Evolutionary conservation across 208 protist species (phyloP), one percentile per base, ranked within the genome.

Genomic region (Crithidia bombi): DNA sequence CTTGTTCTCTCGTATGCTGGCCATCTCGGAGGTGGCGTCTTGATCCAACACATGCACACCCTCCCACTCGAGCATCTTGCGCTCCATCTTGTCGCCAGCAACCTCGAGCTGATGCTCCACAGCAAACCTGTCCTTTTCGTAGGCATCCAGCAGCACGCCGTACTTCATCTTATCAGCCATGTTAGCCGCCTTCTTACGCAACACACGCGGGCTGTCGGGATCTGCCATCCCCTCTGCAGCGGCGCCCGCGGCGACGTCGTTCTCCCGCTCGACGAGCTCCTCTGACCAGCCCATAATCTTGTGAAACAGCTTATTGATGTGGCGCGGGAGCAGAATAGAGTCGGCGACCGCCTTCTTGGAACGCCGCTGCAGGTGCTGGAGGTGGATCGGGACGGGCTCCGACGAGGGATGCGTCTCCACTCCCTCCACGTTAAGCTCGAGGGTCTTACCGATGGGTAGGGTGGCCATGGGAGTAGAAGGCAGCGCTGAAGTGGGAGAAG

Each of bases 251-350:
- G 33, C 58, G 26, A 38, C 63, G 49, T 71, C 68, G 28, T 72
- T 56, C 28, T 94, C 88, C 32, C 93, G 41, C 46, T 94, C 85
- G 28, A 82, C 91, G 12, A 93, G 71, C 21, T 96, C 89, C 76
- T 94, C 84, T 10, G 92, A 82, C 90, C 92, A 96, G 14, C 92
- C 92, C 92, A 96, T 96, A 59, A 96, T 96, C 73, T 95, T 93
- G 75, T 96, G 92, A 76, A 96, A 96, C 19, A 96, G 79, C 44
- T 73, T 69, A 70, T 96, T 96, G 57, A 96, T 88, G 72, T 96
- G 92, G 11, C 87, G 87, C 3, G 92, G 92, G 28, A 96, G 79
- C 43, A 86, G 33, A 32, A 94, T 88, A 21, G 92, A 85, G 61
- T 95, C 89, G 2, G 86, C 85, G 36, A 73, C 82, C 69, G 90